Evolutionary conservation across 495 filamentous ascomycete genomes (phyloP).

Genomic region (Entonaema liquescens): DNA sequence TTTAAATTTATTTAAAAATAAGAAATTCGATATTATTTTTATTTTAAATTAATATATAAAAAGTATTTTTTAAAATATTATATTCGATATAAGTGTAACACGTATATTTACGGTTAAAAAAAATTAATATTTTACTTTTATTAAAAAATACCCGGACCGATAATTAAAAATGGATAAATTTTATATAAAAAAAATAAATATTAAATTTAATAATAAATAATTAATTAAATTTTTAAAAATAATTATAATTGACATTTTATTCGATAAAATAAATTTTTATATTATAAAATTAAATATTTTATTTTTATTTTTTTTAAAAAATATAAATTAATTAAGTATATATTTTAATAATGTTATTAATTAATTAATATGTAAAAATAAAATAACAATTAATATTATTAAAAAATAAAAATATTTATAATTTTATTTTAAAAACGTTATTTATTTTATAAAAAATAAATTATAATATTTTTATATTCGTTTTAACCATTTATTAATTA

Average conservation of each 20-base stretch:
- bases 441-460: too few species aligned
- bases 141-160: too few species aligned
- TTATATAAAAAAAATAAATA: too few species aligned
- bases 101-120: neutral
- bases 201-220: too few species aligned
- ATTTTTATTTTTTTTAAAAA: neutral
- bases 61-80: neutral
- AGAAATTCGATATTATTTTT: neutral
- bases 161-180: too few species aligned
- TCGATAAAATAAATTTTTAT: too few species aligned
- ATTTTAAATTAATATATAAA: neutral
- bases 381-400: neutral
- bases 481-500: neutral
- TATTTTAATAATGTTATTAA: conserved; percentile 1
- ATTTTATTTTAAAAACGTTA: too few species aligned
- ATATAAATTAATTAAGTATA: too few species aligned
- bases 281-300: neutral
- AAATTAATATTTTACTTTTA: neutral
- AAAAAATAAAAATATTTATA: neutral
- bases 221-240: too few species aligned
- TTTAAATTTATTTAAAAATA: neutral
- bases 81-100: neutral
- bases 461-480: neutral
- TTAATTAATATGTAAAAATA: neutral
- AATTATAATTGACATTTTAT: too few species aligned